Percentiles rank a stretch among this genome's conserved stretches.
Conservation (phyloP, 352 stramenopile genomes). For the Phytophthora meadii region DNA sequence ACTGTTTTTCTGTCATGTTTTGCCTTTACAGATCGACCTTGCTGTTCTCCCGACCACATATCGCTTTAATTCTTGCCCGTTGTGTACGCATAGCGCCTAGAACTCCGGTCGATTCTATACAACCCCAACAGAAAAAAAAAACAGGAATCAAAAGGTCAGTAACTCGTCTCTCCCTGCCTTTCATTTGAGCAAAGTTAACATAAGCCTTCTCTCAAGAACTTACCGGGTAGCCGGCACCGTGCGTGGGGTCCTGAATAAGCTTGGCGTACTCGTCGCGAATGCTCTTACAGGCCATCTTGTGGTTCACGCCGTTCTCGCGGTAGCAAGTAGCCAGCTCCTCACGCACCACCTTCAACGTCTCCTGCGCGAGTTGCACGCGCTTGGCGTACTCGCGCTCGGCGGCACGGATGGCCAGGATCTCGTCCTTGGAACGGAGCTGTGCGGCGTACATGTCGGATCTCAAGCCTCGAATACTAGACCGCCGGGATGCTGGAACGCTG, state of each 20-base stretch:
- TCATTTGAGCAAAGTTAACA: too few relatives aligned
- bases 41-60: conserved; percentile 20
- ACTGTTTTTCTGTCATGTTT: conserved; percentile 43
- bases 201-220: not conserved
- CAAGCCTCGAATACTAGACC: conserved; percentile 28
- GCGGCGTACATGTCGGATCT: conserved; percentile 58
- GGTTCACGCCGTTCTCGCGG: conserved; percentile 90
- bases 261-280: conserved; percentile 85
- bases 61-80: conserved; percentile 26
- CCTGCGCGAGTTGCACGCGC: conserved; percentile 74
- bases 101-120: conserved; percentile 44
- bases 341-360: conserved; percentile 86
- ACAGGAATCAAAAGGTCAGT: conserved; percentile 14
- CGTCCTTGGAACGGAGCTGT: conserved; percentile 83
- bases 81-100: conserved; percentile 14
- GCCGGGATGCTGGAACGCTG: conserved; percentile 28
- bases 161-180: not conserved
- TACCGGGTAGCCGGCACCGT: conserved; percentile 75
- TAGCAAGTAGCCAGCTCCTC: conserved; percentile 89
- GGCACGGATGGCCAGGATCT: conserved; percentile 80
- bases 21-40: conserved; percentile 26
- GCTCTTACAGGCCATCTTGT: conserved; percentile 87
- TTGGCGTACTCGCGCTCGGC: conserved; percentile 84
- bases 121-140: not conserved
- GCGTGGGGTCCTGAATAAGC: conserved; percentile 83